Evolutionary conservation across 1,139 yeast genomes (phyloP), one percentile per base, ranked within the genome.

Genomic region (Pichia sp.): DNA sequence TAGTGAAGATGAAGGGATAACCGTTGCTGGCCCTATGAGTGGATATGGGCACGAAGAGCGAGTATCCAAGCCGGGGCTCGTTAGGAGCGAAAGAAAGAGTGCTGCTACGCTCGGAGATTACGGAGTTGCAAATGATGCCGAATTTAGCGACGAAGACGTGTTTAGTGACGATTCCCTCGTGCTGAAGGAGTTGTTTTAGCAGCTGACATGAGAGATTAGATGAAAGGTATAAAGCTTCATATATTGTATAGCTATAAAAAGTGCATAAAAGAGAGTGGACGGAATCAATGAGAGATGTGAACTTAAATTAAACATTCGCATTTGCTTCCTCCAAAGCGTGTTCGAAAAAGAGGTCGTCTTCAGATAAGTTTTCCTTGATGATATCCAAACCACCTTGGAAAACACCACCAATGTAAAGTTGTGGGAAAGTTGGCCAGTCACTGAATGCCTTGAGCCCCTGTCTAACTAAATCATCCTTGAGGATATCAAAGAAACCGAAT

Each of bases 371-470:
- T 59, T 91, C 98, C 67, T 86, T 87, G 38, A 91, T 76, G 50
- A 91, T 88, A 63, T 91, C 98, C 54, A 91, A 72, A 10, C 98
- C 98, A 50, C 98, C 98, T 62, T 87, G 96, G 55, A 91, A 84
- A 56, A 85, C 96, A 21, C 98, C 97, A 46, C 77, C 78, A 39
- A 91, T 70, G 59, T 91, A 91, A 48, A 91, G 68, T 63, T 91
- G 98, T 11, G 98, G 98, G 72, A 85, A 91, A 10, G 98, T 91
- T 35, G 98, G 98, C 98, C 98, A 91, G 59, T 91, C 98, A 33
- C 94, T 79, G 54, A 74, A 91, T 29, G 71, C 66, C 66, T 91
- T 91, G 51, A 91, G 70, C 1, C 97, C 96, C 59, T 79, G 94
- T 64, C 98, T 80, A 7, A 91, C 96, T 3, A 82, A 69, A 56